Percentiles rank a stretch among this genome's conserved stretches.
These are phyloP conservation scores for Sedum album DNA, from an alignment of 164 flowering plant genomes.

Conservation along the genomic window DNA sequence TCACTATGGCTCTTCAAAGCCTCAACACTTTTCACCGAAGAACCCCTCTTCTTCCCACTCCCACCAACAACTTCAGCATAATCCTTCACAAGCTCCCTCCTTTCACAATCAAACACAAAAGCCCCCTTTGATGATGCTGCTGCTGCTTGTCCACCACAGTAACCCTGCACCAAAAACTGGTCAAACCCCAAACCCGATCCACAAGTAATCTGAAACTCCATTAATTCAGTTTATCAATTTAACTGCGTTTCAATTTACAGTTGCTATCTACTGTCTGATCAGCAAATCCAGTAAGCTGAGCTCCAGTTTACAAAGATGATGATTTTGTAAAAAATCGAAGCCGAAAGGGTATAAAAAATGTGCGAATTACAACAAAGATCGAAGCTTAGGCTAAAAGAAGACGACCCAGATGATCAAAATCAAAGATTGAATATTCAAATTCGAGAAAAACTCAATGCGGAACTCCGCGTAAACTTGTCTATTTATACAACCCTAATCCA, in stretches of 20 bases:
- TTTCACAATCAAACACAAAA: constrained; percentile 2
- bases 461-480: neutral
- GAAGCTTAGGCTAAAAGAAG: neutral
- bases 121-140: neutral
- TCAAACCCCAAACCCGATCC: constrained; percentile 7
- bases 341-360: neutral
- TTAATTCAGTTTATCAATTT: neutral
- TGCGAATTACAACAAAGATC: neutral
- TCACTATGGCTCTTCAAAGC: constrained; percentile 5
- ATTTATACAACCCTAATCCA: neutral
- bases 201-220: constrained; percentile 7
- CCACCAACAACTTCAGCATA: neutral
- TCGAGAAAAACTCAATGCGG: neutral
- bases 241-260: neutral
- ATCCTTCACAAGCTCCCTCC: constrained; percentile 1
- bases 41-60: neutral
- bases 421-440: neutral
- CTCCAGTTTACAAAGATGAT: neutral
- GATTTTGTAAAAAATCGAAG: neutral
- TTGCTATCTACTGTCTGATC: constrained; percentile 2
- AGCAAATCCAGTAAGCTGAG: constrained; percentile 4
- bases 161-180: constrained; percentile 6
- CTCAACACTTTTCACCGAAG: neutral
- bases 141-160: neutral
- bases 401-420: neutral